These are phyloP conservation scores for Erysimum cheiri DNA, from an alignment of 441 rosid genomes.

Conservation along the genomic window DNA sequence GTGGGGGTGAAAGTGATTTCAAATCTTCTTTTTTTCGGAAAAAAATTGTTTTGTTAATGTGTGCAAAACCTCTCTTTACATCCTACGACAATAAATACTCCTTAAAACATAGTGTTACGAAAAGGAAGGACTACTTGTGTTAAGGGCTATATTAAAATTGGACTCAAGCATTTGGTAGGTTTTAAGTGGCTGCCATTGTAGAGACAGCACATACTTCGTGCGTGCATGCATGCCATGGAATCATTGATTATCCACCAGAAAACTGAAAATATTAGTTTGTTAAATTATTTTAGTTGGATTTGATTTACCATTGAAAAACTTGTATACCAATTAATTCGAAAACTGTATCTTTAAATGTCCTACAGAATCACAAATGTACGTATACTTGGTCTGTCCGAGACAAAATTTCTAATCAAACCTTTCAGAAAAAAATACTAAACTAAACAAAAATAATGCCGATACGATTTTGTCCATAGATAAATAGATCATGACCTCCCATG, in stretches of 20 bases:
- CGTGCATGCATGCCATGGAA: conserved; percentile 32
- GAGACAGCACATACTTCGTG: conserved; percentile 35
- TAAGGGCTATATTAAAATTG: not conserved
- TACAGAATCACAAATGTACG: conserved; percentile 32
- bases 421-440: not conserved
- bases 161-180: not conserved
- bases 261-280: not conserved
- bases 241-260: not conserved
- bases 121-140: not conserved
- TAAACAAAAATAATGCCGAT: conserved; percentile 15
- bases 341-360: conserved; percentile 33
- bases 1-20: no score
- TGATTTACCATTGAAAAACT: not conserved
- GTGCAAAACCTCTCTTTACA: not conserved
- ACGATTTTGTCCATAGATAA: conserved; percentile 24
- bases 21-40: no score
- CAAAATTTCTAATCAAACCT: conserved; percentile 33
- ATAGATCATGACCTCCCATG: conserved; percentile 33
- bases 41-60: not conserved
- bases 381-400: conserved; percentile 23
- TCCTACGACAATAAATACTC: not conserved
- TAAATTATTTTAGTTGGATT: not conserved
- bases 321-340: not conserved
- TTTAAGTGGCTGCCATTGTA: conserved; percentile 27
- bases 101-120: no score